Evolutionary conservation across 176 grass and related monocot genomes (phyloP).

Genomic region (Coix lacrymajobi): DNA sequence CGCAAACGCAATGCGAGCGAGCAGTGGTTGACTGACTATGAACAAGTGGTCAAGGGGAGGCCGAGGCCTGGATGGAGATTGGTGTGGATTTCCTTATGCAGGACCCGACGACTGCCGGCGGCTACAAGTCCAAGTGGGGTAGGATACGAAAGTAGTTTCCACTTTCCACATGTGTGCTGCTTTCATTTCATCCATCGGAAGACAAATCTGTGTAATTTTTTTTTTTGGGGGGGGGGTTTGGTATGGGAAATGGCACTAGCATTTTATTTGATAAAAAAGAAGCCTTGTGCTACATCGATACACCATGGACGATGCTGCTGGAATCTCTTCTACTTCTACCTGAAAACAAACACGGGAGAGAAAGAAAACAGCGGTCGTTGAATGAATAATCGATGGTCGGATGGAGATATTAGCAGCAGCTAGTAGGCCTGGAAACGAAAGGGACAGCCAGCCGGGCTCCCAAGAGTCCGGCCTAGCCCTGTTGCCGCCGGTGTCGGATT

Average conservation of each 20-base stretch:
- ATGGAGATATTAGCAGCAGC: background rate
- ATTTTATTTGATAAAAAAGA: background rate
- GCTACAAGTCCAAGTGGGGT: slow-evolving; percentile 11
- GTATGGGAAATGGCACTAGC: background rate
- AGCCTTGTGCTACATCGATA: background rate
- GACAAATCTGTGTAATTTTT: background rate
- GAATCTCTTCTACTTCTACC: slow-evolving; percentile 3
- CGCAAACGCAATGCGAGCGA: background rate
- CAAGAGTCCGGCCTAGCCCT: background rate
- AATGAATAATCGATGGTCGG: background rate
- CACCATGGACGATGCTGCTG: background rate
- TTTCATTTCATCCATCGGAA: background rate
- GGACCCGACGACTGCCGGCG: background rate
- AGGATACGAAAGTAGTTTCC: background rate
- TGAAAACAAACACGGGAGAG: slow-evolving; percentile 24
- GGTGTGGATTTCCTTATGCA: background rate
- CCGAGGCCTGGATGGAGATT: background rate
- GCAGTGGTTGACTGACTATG: background rate
- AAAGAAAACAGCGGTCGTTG: background rate
- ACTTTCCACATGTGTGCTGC: slow-evolving; percentile 3
- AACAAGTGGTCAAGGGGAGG: background rate
- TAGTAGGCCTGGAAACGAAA: background rate
- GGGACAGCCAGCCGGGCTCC: slow-evolving; percentile 7
- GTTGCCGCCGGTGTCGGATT: background rate
- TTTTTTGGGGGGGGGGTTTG: no score